phyloP scores from a whole-genome alignment of 805 yeast genomes.

The Metschnikowia picachoensis region DNA sequence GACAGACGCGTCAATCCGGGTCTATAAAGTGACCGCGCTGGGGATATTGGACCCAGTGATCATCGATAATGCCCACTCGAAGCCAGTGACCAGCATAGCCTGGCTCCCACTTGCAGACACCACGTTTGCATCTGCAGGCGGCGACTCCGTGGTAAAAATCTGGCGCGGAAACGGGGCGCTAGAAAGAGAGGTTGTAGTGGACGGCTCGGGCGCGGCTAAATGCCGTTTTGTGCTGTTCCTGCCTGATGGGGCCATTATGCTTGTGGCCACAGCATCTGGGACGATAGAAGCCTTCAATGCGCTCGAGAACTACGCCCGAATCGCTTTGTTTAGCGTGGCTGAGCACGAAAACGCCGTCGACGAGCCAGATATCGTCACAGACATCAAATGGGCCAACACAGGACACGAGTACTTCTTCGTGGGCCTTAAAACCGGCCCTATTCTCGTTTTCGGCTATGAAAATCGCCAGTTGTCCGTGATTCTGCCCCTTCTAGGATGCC shows the following conservation, averaged over 20 bases:
- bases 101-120: conserved; percentile 50
- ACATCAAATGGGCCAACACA: conserved; percentile 44
- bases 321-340: conserved; percentile 21
- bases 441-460: conserved; percentile 22
- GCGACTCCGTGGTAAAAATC: conserved; percentile 43
- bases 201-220: conserved; percentile 1
- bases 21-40: conserved; percentile 33
- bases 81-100: conserved; percentile 36
- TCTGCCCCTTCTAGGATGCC: conserved; percentile 39
- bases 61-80: conserved; percentile 40
- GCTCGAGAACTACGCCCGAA: conserved; percentile 24
- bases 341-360: conserved; percentile 13
- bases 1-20: conserved; percentile 39
- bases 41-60: conserved; percentile 33
- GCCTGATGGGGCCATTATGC: conserved; percentile 44
- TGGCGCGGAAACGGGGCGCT: conserved; percentile 14
- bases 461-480: background rate
- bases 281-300: conserved; percentile 35
- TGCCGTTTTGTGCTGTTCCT: conserved; percentile 33
- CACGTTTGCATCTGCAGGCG: conserved; percentile 46
- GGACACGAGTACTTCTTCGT: conserved; percentile 29
- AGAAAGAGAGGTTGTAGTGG: conserved; percentile 20
- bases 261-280: conserved; percentile 40
- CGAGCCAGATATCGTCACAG: conserved; percentile 28
- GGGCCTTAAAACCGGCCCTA: conserved; percentile 48